These are phyloP conservation scores for Solanum piurae DNA, from an alignment of 257 asterid genomes.

Conservation along the genomic window DNA sequence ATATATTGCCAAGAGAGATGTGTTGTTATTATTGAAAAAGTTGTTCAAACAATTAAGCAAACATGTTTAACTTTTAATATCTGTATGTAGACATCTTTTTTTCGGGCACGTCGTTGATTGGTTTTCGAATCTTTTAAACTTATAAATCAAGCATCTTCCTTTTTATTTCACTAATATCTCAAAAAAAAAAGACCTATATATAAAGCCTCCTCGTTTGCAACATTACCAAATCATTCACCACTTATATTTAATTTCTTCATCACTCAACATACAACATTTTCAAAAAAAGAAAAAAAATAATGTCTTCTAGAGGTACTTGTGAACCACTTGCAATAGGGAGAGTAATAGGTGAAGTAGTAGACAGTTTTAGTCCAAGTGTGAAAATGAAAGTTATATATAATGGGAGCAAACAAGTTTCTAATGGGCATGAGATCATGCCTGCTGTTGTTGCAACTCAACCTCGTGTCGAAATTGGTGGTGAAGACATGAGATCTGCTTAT, in stretches of 20 bases:
- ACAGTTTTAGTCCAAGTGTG: constrained; percentile 56
- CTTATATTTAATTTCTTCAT: neutral
- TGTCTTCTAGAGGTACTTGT: constrained; percentile 16
- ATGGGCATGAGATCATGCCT: constrained; percentile 89
- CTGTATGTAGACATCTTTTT: constrained; percentile 11
- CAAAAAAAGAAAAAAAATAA: neutral
- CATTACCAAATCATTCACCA: neutral
- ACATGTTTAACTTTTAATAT: neutral
- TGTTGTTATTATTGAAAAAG: constrained; percentile 13
- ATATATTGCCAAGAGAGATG: constrained; percentile 9
- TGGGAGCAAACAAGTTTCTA: constrained; percentile 42
- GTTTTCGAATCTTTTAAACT: constrained; percentile 30
- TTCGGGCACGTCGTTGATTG: constrained; percentile 24
- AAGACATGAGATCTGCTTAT: constrained; percentile 74
- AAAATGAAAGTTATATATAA: constrained; percentile 39
- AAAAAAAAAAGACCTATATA: neutral
- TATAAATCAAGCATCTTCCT: constrained; percentile 17
- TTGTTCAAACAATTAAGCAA: constrained; percentile 14
- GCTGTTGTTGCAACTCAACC: constrained; percentile 42
- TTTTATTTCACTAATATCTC: neutral
- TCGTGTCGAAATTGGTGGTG: constrained; percentile 77
- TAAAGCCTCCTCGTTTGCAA: neutral
- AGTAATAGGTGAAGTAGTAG: constrained; percentile 83
- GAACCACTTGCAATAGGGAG: constrained; percentile 62
- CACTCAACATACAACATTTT: neutral